Evolutionary conservation across 1,139 yeast species (phyloP), one percentile per base, ranked within the genome.

Genomic region (Candida sp.): DNA sequence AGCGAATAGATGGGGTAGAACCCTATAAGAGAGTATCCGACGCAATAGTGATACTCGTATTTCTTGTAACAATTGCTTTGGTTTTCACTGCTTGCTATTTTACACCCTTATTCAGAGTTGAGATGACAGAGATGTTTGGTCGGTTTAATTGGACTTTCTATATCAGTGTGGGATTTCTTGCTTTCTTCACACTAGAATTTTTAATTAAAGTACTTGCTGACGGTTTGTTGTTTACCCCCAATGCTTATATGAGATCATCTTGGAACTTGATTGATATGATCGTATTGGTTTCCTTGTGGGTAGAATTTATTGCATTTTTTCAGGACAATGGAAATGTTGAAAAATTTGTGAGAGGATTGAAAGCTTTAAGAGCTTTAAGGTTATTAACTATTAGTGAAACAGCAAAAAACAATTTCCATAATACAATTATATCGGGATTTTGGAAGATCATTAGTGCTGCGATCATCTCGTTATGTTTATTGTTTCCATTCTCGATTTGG

Each of bases 401-500:
- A 0, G 93, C 98, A 0, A 84, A 87, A 53, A 76, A 78, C 40
- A 83, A 90, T 30, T 90, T 93, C 61, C 88, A 87, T 53, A 77
- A 84, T 54, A 90, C 96, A 1, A 75, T 93, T 54, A 79, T 90
- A 49, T 81, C 88, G 2, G 98, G 97, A 3, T 73, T 85, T 45
- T 72, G 86, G 50, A 86, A 88, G 57, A 85, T 93, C 44, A 50
- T 87, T 4, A 82, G 81, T 46, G 98, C 97, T 0, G 86, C 84
- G 0, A 54, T 85, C 21, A 77, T 91, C 39, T 84, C 97, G 0
- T 65, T 89, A 44, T 81, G 91, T 41, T 75, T 93, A 52, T 66
- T 93, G 39, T 70, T 87, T 45, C 98, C 99, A 0, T 93, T 87
- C 57, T 74, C 97, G 1, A 77, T 90, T 4, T 93, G 98, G 98